Evolutionary conservation across 2,329 filamentous ascomycete genomes (phyloP).

Genomic region (Verticillium longisporum): DNA sequence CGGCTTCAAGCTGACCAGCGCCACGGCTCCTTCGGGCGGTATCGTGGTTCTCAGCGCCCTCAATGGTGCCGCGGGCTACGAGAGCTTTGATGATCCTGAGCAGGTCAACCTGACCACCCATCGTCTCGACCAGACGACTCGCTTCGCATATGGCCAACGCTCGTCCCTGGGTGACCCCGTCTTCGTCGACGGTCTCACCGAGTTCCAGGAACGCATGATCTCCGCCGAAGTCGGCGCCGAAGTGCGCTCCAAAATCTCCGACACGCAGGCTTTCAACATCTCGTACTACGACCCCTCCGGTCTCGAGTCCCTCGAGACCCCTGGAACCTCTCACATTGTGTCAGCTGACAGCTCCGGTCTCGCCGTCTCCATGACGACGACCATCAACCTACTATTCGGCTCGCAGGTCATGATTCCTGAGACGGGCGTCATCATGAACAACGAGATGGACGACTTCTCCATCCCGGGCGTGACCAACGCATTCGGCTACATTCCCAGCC

Average conservation of each 20-base stretch:
- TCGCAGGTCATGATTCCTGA: slow-evolving; percentile 71
- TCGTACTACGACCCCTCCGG: slow-evolving; percentile 36
- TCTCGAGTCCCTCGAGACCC: slow-evolving; percentile 48
- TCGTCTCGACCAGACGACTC: slow-evolving; percentile 73
- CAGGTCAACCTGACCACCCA: slow-evolving; percentile 61
- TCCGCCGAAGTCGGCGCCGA: slow-evolving; percentile 52
- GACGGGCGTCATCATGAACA: slow-evolving; percentile 69
- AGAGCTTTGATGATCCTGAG: slow-evolving; percentile 50
- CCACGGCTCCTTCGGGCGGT: slow-evolving; percentile 68
- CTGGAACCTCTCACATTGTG: slow-evolving; percentile 62
- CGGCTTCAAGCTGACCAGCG: slow-evolving; percentile 61
- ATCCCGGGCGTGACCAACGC: slow-evolving; percentile 64
- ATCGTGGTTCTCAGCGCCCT: slow-evolving; percentile 64
- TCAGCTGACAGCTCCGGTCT: slow-evolving; percentile 64
- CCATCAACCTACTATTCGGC: slow-evolving; percentile 75
- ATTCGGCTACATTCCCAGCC: slow-evolving; percentile 71
- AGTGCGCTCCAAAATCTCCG: slow-evolving; percentile 37
- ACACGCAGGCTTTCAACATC: slow-evolving; percentile 27
- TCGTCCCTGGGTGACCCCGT: slow-evolving; percentile 68
- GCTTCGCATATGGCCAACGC: slow-evolving; percentile 73
- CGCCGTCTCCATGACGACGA: slow-evolving; percentile 71
- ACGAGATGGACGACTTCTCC: slow-evolving; percentile 66
- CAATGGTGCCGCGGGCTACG: slow-evolving; percentile 69
- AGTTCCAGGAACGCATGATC: slow-evolving; percentile 58
- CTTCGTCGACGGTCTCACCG: slow-evolving; percentile 56